Evolutionary conservation across 441 rosid genomes (phyloP).

Genomic region (Oxalis stricta): DNA sequence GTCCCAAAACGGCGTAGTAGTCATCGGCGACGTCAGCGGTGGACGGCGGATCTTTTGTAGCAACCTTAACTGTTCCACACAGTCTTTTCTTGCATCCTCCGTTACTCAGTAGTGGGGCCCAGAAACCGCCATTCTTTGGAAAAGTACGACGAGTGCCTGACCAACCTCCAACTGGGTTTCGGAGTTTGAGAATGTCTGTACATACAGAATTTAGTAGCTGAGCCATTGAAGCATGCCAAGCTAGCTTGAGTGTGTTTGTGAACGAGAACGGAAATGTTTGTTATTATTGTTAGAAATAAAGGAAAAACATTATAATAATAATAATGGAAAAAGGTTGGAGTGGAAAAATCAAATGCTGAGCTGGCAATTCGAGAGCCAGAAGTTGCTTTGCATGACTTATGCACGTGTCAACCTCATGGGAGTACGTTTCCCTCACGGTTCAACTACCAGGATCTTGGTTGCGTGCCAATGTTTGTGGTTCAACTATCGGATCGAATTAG

Average conservation of each 20-base stretch:
- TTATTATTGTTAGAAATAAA: constrained; percentile 19
- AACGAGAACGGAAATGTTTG: not conserved
- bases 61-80: constrained; percentile 35
- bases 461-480: no score
- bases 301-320: not conserved
- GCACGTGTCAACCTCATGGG: no score
- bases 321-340: constrained; percentile 17
- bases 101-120: constrained; percentile 16
- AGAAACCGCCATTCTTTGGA: constrained; percentile 13
- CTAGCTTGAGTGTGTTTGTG: not conserved
- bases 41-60: constrained; percentile 34
- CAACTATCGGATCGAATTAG: no score
- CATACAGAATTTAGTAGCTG: constrained; percentile 62
- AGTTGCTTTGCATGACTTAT: no score
- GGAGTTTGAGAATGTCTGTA: constrained; percentile 51
- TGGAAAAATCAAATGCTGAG: constrained; percentile 32
- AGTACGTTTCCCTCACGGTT: no score
- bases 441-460: no score
- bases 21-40: constrained; percentile 47
- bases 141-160: constrained; percentile 22
- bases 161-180: constrained; percentile 22
- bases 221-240: constrained; percentile 34
- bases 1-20: constrained; percentile 75
- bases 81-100: constrained; percentile 18
- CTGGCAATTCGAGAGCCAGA: constrained; percentile 44